A percentile compares a stretch with the other conserved stretches of the same genome.
These are phyloP conservation scores for Scheffersomyces lignicola DNA, from an alignment of 1,139 yeast species.

Conservation along the genomic window DNA sequence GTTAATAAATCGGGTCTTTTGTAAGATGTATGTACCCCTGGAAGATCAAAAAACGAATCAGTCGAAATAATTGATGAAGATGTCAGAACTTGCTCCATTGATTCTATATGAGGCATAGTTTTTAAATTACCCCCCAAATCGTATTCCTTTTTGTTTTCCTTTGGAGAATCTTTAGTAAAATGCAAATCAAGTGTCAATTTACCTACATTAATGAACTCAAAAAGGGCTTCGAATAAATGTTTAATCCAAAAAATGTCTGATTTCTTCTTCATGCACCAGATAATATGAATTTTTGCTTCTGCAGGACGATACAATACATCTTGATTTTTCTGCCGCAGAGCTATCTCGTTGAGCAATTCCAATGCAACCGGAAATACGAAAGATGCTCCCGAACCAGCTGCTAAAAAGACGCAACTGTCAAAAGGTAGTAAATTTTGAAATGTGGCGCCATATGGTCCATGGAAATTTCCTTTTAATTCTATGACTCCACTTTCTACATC, in stretches of 20 bases:
- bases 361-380: slow-evolving; percentile 48
- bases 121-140: no score
- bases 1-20: no score
- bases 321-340: slow-evolving; percentile 20
- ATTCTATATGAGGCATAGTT: no score
- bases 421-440: slow-evolving; percentile 44
- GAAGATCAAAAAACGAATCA: no score
- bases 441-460: slow-evolving; percentile 49
- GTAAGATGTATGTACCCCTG: no score
- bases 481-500: slow-evolving; percentile 8
- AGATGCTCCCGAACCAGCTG: slow-evolving; percentile 51
- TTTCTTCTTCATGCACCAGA: slow-evolving; percentile 34
- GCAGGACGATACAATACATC: slow-evolving; percentile 38
- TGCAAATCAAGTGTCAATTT: slow-evolving; percentile 22
- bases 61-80: no score
- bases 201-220: slow-evolving; percentile 23
- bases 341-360: slow-evolving; percentile 30
- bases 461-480: slow-evolving; percentile 30
- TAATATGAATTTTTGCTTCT: slow-evolving; percentile 25
- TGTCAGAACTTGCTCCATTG: no score
- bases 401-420: slow-evolving; percentile 38
- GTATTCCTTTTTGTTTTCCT: no score
- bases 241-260: slow-evolving; percentile 41
- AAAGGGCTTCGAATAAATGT: slow-evolving; percentile 30
- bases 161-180: slow-evolving; percentile 21